Base-by-base conservation (phyloP, 2,329 filamentous ascomycete genomes). In the Madurella fahalii region DNA sequence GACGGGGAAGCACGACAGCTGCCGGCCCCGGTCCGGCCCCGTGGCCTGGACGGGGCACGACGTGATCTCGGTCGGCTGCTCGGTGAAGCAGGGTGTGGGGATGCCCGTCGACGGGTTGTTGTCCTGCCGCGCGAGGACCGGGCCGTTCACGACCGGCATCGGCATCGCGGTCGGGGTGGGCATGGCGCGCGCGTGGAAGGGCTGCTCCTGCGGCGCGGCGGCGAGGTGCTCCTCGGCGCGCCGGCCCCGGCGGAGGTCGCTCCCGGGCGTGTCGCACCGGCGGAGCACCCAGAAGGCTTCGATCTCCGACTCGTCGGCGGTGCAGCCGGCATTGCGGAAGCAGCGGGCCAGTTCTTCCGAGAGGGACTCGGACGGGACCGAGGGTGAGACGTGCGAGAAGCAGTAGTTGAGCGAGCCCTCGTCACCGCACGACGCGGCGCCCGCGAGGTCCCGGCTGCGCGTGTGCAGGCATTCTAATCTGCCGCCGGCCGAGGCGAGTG, bases 401-500 rank as follows among this genome's bases (percentile, higher is more conserved):
- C 78, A 82, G 61, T 68, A 55, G 49, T 67, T 64, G 58, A 81
- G 69, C 40, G 71, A 68, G 53, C 65, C 68, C 53, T 65, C 64
- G 61, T 77, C 65, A 45, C 75, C 77, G 65, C 78, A 81, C 50
- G 69, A 68, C 13, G 76, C 69, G 40, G 67, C 65, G 15, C 54
- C 58, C 45, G 75, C 72, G 47, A 81, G 69, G 47, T 72, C 67
- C 20, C 58, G 52, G 58, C 71, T 68, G 58, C 72, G 67, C 50
- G 65, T 57, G 47, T 66, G 64, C 51, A 81, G 63, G 63, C 77
- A 79, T 62, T 72, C 68, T 59, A 65, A 50, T 51, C 59, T 63
- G 40, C 68, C 60, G 58, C 67, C 52, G 58, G 68, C 65, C 56
- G 65, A 61, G 25, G 65, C 54, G 59, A 67, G 62, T 52, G 62